These are phyloP conservation scores for Calonectria montana DNA, from an alignment of 2,329 filamentous ascomycete genomes.

Conservation along the genomic window DNA sequence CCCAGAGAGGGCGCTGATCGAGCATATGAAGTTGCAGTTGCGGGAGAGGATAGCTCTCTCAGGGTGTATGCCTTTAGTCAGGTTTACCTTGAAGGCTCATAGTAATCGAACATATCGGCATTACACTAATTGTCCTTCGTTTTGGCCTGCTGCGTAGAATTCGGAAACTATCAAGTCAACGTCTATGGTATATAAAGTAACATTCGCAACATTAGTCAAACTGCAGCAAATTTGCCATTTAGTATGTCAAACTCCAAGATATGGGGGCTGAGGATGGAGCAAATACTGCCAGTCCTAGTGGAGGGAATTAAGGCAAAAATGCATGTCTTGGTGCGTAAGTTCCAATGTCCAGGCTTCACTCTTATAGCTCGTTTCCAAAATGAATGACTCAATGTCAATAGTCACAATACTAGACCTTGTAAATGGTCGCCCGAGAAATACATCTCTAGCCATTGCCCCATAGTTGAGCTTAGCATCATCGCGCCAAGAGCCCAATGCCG, in stretches of 20 bases:
- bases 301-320: too few species aligned
- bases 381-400: too few species aligned
- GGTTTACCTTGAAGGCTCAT: constrained; percentile 36
- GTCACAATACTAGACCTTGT: too few species aligned
- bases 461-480: too few species aligned
- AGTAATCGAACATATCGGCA: constrained; percentile 23
- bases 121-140: background rate
- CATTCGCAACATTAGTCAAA: background rate
- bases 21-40: constrained; percentile 60
- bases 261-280: background rate
- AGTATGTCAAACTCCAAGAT: too few species aligned
- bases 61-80: constrained; percentile 63
- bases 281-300: background rate
- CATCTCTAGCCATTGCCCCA: too few species aligned
- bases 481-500: too few species aligned
- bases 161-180: background rate
- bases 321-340: too few species aligned
- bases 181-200: background rate
- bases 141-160: background rate
- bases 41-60: constrained; percentile 71
- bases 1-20: constrained; percentile 41
- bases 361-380: too few species aligned
- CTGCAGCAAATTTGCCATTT: background rate
- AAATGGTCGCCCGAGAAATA: too few species aligned
- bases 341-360: too few species aligned